Percentiles rank a stretch among this genome's conserved stretches.
These are phyloP conservation scores for Meripilus lineatus DNA, from an alignment of 1,284 basidiomycete species.

Conservation along the genomic window DNA sequence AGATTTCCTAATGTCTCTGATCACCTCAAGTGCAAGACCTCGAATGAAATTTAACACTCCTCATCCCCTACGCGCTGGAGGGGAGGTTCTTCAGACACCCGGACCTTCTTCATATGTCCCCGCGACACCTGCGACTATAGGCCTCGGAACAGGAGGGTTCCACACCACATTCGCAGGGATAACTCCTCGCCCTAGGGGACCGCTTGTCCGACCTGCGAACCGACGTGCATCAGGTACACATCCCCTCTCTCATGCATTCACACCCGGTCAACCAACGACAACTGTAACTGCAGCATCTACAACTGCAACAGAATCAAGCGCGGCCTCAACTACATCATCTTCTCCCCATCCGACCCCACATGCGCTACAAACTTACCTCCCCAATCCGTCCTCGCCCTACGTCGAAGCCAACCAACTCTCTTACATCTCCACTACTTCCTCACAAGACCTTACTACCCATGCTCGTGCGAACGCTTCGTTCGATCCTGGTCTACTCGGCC, in stretches of 20 bases:
- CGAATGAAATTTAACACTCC: constrained; percentile 62
- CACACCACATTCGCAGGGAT: constrained; percentile 54
- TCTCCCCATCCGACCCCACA: background rate
- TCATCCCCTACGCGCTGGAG: constrained; percentile 40
- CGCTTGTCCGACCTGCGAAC: too few relatives aligned
- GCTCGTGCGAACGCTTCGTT: constrained; percentile 81
- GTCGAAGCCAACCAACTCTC: constrained; percentile 43
- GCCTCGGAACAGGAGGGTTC: constrained; percentile 20
- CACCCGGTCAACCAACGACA: constrained; percentile 24
- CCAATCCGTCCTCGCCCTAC: background rate
- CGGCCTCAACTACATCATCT: constrained; percentile 21
- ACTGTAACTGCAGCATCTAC: background rate
- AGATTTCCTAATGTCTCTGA: constrained; percentile 73
- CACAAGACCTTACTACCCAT: constrained; percentile 78
- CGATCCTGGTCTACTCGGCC: constrained; percentile 70
- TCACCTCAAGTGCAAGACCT: constrained; percentile 73
- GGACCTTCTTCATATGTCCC: constrained; percentile 5
- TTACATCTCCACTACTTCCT: constrained; percentile 75
- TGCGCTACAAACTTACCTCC: constrained; percentile 16
- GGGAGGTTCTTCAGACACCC: constrained; percentile 7
- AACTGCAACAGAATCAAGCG: constrained; percentile 15
- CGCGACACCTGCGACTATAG: constrained; percentile 21
- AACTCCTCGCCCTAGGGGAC: constrained; percentile 47
- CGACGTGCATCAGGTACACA: constrained; percentile 42
- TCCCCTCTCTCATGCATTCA: constrained; percentile 50